Base-by-base conservation (phyloP, 768 basidiomycete species). In the Termitomyces titanicus region DNA sequence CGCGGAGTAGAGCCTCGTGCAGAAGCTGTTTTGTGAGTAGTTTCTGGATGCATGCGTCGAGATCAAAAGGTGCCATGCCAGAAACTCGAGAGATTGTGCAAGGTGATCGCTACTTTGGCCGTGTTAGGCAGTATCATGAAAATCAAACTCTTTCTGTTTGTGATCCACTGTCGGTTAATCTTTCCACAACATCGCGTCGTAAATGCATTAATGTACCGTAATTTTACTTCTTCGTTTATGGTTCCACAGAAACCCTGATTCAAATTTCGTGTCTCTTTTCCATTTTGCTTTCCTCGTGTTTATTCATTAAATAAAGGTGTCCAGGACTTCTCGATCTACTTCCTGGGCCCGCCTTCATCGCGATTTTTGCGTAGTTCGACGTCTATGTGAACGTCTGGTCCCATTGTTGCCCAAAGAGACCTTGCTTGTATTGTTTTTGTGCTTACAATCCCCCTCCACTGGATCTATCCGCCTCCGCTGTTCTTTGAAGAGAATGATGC, bases 21-120 rank as follows among this genome's bases (percentile, higher is more conserved):
- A 99, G 78, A 13, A 99, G 85, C 61, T 97, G 94, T 75, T 97
- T 97, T 50, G 86, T 81, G 33, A 93, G 82, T 53, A 96, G 78
- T 65, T 94, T 91, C 64, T 89, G 77, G 66, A 98, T 98, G 72
- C 94, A 98, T 58, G 92, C 92, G 79, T 98, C 94, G 68, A 98
- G 87, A 79, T 98, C 92, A 79, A 98, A 96, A 67, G 91, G 80
- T 53, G 79, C 79, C 80, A 81, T 81, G 66, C 62, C 51, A 60
- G 25, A 51, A 48, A 53, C 57, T 52, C 58, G 53, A 47, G 59
- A 57, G 59, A 60, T 62, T 59, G 44, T 25, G 51, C 50, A 51
- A 24, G 47, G 42, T 70, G 66, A 72, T 70, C 68, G 63, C 52
- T 62, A 12, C 40, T 74, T 77, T 78, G 72, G 43, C 43, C 34